Evolutionary conservation across 192 early-diverging fungal genomes (phyloP).

Genomic region (Pilobolus umbonatus): DNA sequence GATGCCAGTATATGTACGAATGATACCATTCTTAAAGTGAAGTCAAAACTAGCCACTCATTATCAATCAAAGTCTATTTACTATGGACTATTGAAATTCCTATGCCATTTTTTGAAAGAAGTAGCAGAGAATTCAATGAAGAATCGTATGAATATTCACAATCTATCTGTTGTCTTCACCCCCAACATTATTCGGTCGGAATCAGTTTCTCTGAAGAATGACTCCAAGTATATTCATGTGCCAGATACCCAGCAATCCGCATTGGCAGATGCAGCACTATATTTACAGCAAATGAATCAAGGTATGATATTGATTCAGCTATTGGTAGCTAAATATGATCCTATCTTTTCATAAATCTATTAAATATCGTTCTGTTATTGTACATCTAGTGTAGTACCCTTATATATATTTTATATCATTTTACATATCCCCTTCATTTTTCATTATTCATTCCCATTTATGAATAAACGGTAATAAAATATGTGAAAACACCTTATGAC

Average conservation of each 20-base stretch:
- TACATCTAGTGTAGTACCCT: no score
- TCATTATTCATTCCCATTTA: neutral
- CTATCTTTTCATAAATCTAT: neutral
- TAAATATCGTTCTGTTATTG: neutral
- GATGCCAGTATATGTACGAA: conserved; percentile 11
- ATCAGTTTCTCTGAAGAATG: neutral
- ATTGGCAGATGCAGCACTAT: conserved; percentile 17
- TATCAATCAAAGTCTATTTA: conserved; percentile 48
- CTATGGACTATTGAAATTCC: conserved; percentile 50
- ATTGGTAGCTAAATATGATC: conserved; percentile 6
- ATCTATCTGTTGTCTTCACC: conserved; percentile 80
- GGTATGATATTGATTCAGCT: conserved; percentile 24
- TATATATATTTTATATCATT: no score
- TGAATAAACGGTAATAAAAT: neutral
- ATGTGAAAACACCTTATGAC: neutral
- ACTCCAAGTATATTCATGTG: neutral
- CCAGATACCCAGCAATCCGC: conserved; percentile 2
- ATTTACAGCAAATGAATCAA: conserved; percentile 28
- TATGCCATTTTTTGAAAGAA: conserved; percentile 68
- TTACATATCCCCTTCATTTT: no score
- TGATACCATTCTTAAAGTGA: conserved; percentile 17
- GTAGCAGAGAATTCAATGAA: conserved; percentile 56
- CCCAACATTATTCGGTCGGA: conserved; percentile 71
- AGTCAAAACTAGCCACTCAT: conserved; percentile 26
- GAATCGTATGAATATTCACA: conserved; percentile 84